Evolutionary conservation across 2,329 filamentous ascomycete genomes (phyloP), one percentile per base, ranked within the genome.

Genomic region (Claviceps sp.): DNA sequence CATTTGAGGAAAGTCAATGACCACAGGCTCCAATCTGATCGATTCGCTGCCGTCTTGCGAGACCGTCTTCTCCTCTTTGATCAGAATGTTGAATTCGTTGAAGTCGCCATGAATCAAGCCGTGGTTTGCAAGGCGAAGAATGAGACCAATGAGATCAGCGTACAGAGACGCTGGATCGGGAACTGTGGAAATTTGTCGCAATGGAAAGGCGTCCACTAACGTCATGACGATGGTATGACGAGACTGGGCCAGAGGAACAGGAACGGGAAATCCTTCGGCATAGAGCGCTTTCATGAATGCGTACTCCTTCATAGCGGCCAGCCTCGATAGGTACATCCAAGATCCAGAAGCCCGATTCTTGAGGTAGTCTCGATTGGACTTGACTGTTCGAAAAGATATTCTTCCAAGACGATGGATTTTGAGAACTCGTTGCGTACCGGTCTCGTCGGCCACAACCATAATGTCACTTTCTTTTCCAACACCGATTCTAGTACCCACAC

Each of bases 1-100:
- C 85, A 96, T 97, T 65, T 98, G 93, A 0, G 93, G 93, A 63
- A 98, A 98, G 70, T 98, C 94, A 61, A 98, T 98, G 46, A 98
- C 72, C 51, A 96, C 80, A 1, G 93, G 93, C 6, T 80, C 81
- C 26, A 95, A 72, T 16, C 59, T 62, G 51, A 86, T 58, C 0
- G 63, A 54, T 60, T 73, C 70, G 43, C 66, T 57, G 2, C 65
- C 64, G 60, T 74, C 63, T 6, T 74, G 68, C 5, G 69, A 67
- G 8, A 58, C 63, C 3, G 60, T 59, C 51, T 65, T 72, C 52
- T 75, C 80, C 66, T 97, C 91, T 64, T 93, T 88, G 65, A 98
- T 83, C 37, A 98, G 73, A 57, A 98, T 91, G 67, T 98, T 98
- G 76, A 98, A 98, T 68, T 98, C 94, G 72, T 98, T 98, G 73